Evolutionary conservation across 768 basidiomycete genomes (phyloP).

Genomic region (Lactifluus echinatus): DNA sequence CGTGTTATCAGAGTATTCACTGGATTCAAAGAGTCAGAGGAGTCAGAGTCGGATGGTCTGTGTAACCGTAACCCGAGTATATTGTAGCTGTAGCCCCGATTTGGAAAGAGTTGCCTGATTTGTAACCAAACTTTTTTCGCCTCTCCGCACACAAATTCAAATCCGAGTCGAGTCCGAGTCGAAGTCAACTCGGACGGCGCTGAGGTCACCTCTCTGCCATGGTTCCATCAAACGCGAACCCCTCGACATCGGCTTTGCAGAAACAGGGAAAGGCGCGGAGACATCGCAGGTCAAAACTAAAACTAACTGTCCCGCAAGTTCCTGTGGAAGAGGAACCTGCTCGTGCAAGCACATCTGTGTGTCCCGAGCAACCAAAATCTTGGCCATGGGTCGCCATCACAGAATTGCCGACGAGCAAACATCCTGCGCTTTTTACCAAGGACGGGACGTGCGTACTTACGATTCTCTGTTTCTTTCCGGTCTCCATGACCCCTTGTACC

Average conservation of each 20-base stretch:
- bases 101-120: conserved; percentile 13
- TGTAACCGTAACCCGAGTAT: too few relatives aligned
- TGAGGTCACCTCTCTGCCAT: background rate
- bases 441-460: conserved; percentile 63
- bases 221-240: background rate
- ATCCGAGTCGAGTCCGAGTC: background rate
- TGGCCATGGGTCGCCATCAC: conserved; percentile 71
- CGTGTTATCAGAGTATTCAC: conserved; percentile 53
- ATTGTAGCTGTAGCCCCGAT: background rate
- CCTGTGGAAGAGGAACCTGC: conserved; percentile 13
- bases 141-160: background rate
- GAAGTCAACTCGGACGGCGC: too few relatives aligned
- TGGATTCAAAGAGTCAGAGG: conserved; percentile 39
- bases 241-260: background rate
- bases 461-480: background rate
- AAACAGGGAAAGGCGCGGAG: conserved; percentile 8
- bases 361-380: conserved; percentile 8
- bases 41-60: too few relatives aligned
- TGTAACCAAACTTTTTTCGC: background rate
- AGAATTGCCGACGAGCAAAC: conserved; percentile 53
- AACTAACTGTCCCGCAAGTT: conserved; percentile 33
- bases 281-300: conserved; percentile 33
- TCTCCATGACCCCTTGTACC: conserved; percentile 15
- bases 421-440: conserved; percentile 74
- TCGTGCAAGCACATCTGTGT: conserved; percentile 20